A percentile compares a stretch with the other conserved stretches of the same genome.
phyloP scores from a whole-genome alignment of 805 yeast genomes.

The Ogataea ramenticola region DNA sequence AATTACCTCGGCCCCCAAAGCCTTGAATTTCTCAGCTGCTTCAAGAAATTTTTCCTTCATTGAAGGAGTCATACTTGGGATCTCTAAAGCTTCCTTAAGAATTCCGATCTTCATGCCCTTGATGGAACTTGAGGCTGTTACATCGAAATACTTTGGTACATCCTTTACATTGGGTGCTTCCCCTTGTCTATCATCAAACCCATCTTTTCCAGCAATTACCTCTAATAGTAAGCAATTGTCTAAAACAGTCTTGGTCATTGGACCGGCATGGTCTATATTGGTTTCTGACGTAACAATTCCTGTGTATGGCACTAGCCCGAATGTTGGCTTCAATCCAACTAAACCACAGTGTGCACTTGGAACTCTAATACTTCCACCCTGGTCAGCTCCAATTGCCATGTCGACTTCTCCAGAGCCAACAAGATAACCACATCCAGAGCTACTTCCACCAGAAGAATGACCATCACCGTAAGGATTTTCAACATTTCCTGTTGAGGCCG shows the following conservation, averaged over 20 bases:
- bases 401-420: constrained; percentile 42
- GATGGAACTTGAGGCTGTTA: constrained; percentile 11
- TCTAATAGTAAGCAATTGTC: constrained; percentile 26
- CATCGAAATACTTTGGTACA: constrained; percentile 17
- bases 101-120: constrained; percentile 27
- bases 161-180: constrained; percentile 8
- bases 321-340: constrained; percentile 41
- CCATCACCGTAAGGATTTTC: constrained; percentile 34
- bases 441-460: constrained; percentile 35
- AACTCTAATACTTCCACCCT: constrained; percentile 44
- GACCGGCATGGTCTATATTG: constrained; percentile 31
- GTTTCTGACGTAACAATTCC: constrained; percentile 29
- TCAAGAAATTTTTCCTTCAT: constrained; percentile 20
- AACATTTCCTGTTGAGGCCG: constrained; percentile 34
- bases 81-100: constrained; percentile 28
- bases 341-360: constrained; percentile 32
- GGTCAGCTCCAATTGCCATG: constrained; percentile 25
- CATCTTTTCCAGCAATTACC: constrained; percentile 30
- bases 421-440: constrained; percentile 37
- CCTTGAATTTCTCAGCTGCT: constrained; percentile 23
- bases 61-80: constrained; percentile 24
- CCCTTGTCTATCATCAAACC: constrained; percentile 24
- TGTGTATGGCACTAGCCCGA: constrained; percentile 34
- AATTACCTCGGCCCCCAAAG: constrained; percentile 26
- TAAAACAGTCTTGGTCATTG: constrained; percentile 29